A percentile compares a stretch with the other conserved stretches of the same genome.
These are phyloP conservation scores for Brassica balearica DNA, from an alignment of 441 rosid species.

Conservation along the genomic window DNA sequence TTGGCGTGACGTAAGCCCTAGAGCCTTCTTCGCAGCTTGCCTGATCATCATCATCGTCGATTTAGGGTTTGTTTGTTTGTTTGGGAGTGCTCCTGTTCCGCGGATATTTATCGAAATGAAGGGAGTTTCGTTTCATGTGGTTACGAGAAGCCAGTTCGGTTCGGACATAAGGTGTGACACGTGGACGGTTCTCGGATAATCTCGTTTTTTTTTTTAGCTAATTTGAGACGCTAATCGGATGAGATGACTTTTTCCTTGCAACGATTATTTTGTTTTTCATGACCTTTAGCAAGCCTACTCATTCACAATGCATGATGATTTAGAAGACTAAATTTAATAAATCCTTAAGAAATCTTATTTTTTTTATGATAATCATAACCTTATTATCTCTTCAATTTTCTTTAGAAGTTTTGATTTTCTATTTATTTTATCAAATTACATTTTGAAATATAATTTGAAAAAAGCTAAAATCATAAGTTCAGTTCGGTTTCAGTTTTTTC, in stretches of 20 bases:
- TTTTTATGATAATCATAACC: too few species aligned
- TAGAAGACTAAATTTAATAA: too few species aligned
- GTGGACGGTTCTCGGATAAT: background rate
- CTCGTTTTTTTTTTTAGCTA: background rate
- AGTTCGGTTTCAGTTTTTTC: too few species aligned
- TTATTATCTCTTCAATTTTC: too few species aligned
- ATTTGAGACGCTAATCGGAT: background rate
- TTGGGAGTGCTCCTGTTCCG: background rate
- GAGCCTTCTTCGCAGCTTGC: slow-evolving; percentile 51
- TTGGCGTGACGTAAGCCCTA: slow-evolving; percentile 51
- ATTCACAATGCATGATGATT: too few species aligned
- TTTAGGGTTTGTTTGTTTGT: slow-evolving; percentile 2
- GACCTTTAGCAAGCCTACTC: too few species aligned
- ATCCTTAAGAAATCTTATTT: too few species aligned
- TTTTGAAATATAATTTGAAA: too few species aligned
- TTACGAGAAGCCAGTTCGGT: background rate
- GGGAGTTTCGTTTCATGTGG: background rate
- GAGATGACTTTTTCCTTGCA: background rate
- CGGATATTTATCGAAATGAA: background rate
- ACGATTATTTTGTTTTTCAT: too few species aligned
- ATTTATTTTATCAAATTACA: too few species aligned
- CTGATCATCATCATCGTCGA: slow-evolving; percentile 56
- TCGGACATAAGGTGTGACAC: background rate
- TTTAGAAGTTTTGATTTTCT: too few species aligned
- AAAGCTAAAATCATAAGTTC: too few species aligned